Evolutionary conservation across 306 rosid genomes (phyloP).

Genomic region (Malus asiatica): DNA sequence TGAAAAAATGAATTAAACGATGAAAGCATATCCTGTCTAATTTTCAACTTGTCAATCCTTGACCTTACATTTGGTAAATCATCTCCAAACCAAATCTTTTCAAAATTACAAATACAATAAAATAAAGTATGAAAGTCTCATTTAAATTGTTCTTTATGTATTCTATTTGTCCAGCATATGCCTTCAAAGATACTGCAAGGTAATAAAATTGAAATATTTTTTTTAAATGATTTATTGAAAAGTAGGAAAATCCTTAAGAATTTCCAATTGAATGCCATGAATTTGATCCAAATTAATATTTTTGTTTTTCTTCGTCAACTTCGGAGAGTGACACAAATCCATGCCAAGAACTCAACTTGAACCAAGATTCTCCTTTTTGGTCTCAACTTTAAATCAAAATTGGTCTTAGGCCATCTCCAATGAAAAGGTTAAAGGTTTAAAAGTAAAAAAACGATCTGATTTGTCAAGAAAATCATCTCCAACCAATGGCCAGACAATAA

Average conservation of each 20-base stretch:
- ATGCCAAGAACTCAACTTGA: neutral
- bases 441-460: no score
- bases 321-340: neutral
- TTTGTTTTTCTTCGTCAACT: neutral
- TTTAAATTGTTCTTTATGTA: neutral
- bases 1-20: neutral
- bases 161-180: neutral
- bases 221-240: no score
- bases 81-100: neutral
- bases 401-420: no score
- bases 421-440: no score
- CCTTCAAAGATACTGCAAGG: neutral
- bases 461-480: no score
- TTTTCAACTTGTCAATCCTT: slow-evolving; percentile 16
- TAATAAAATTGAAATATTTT: neutral
- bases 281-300: neutral
- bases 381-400: no score
- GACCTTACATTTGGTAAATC: neutral
- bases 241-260: no score
- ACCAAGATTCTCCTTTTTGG: no score
- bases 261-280: no score
- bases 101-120: neutral
- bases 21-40: neutral
- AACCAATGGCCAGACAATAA: no score
- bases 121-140: neutral